phyloP scores from a whole-genome alignment of 768 basidiomycete species.

The Lepiota venenata region DNA sequence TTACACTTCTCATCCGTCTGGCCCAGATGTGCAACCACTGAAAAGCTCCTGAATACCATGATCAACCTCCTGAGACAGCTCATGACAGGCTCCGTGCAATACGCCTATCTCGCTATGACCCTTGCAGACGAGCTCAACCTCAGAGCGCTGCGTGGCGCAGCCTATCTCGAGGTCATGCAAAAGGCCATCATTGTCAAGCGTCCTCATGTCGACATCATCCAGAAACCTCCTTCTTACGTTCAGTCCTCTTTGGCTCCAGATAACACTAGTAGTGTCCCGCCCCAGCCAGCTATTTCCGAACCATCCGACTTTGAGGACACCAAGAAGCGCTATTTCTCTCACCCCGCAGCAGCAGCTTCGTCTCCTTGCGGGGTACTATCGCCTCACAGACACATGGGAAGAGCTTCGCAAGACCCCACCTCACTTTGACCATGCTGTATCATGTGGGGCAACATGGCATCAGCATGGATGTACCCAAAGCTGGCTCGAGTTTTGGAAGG shows the following conservation, averaged over 20 bases:
- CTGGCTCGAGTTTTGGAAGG: constrained; percentile 81
- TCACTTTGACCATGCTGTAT: constrained; percentile 59
- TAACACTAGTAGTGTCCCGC: not conserved
- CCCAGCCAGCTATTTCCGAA: constrained; percentile 15
- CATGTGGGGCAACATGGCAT: constrained; percentile 69
- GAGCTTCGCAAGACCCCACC: constrained; percentile 52
- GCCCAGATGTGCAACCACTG: constrained; percentile 67
- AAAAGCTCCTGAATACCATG: constrained; percentile 57
- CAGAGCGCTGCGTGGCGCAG: constrained; percentile 54
- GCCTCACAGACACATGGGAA: constrained; percentile 67
- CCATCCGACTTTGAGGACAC: constrained; percentile 27
- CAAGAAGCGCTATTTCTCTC: constrained; percentile 29
- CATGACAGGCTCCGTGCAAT: constrained; percentile 59
- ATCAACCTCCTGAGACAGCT: constrained; percentile 54
- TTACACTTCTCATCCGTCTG: constrained; percentile 59
- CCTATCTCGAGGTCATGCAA: constrained; percentile 75
- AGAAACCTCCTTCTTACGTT: constrained; percentile 13
- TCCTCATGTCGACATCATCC: constrained; percentile 26
- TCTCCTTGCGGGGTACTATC: constrained; percentile 66
- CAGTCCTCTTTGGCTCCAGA: constrained; percentile 11
- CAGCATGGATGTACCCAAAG: constrained; percentile 69
- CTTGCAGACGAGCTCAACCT: constrained; percentile 70
- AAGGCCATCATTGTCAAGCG: constrained; percentile 45
- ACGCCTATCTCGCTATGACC: constrained; percentile 71
- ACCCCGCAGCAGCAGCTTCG: constrained; percentile 59